Conservation (phyloP, 805 yeast genomes). For the Spathaspora gorwiae region DNA sequence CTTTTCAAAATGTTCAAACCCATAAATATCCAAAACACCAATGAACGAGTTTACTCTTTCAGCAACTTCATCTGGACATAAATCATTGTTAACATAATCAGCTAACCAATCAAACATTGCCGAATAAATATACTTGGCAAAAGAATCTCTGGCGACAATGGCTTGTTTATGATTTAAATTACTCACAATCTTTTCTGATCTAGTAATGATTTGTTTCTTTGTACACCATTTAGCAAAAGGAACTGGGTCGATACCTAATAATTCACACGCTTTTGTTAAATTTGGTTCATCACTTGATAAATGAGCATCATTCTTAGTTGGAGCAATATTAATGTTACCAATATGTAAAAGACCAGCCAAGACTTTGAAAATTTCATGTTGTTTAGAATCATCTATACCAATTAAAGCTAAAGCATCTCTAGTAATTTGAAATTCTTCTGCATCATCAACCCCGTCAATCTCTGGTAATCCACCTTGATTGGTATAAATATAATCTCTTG, state of each 20-base stretch:
- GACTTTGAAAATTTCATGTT: constrained; percentile 65
- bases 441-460: constrained; percentile 79
- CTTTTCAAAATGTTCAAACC: constrained; percentile 91
- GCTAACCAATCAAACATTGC: constrained; percentile 96
- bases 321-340: constrained; percentile 85
- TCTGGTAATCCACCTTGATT: constrained; percentile 81
- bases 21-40: constrained; percentile 96
- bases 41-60: constrained; percentile 66
- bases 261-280: constrained; percentile 73
- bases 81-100: constrained; percentile 70
- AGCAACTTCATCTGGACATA: constrained; percentile 69
- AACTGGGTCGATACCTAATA: constrained; percentile 72
- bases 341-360: constrained; percentile 87
- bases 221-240: constrained; percentile 85
- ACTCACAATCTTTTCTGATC: constrained; percentile 86
- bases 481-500: constrained; percentile 72
- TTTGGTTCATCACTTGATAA: constrained; percentile 84
- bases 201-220: constrained; percentile 87
- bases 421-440: constrained; percentile 70
- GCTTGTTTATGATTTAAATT: constrained; percentile 82
- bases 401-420: constrained; percentile 72
- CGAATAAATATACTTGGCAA: constrained; percentile 88
- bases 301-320: constrained; percentile 79
- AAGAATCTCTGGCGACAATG: constrained; percentile 91
- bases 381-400: constrained; percentile 61